Percentiles rank a stretch among this genome's conserved stretches.
These are phyloP conservation scores for Penicillium sp. DNA, from an alignment of 2,329 filamentous ascomycete species.

Conservation along the genomic window DNA sequence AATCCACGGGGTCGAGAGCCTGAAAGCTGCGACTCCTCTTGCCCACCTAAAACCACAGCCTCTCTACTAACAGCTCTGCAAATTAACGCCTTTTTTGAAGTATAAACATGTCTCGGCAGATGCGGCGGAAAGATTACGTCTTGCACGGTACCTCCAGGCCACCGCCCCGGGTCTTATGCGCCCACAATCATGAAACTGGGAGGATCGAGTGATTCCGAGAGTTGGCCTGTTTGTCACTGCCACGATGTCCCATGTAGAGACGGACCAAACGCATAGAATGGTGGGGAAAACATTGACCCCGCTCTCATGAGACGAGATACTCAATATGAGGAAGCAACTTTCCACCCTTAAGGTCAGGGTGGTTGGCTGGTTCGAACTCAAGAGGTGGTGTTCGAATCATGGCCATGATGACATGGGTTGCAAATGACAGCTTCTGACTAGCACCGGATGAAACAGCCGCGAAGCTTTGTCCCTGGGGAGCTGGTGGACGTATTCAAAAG, in stretches of 20 bases:
- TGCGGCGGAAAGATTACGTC: background rate
- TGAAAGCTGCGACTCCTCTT: too few relatives aligned
- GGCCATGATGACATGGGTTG: too few relatives aligned
- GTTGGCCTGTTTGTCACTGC: background rate
- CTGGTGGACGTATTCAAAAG: background rate
- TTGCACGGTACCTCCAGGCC: background rate
- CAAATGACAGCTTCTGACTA: background rate
- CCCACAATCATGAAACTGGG: background rate
- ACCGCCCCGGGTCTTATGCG: background rate
- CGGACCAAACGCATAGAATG: background rate
- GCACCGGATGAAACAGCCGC: conserved; percentile 9
- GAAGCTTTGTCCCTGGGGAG: background rate
- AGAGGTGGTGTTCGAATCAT: too few relatives aligned
- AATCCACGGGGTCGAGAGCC: too few relatives aligned
- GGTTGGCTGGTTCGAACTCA: background rate
- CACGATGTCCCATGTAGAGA: background rate
- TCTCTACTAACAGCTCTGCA: background rate
- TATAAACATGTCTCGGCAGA: background rate
- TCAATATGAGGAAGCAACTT: background rate
- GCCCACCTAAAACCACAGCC: background rate
- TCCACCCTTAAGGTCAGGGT: background rate
- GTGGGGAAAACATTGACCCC: background rate
- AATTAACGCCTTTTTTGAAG: background rate
- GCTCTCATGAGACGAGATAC: background rate
- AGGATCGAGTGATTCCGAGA: background rate